Percentiles rank a stretch among this genome's conserved stretches.
Conservation (phyloP, 305 asterid genomes). For the Fraxinus albicans region DNA sequence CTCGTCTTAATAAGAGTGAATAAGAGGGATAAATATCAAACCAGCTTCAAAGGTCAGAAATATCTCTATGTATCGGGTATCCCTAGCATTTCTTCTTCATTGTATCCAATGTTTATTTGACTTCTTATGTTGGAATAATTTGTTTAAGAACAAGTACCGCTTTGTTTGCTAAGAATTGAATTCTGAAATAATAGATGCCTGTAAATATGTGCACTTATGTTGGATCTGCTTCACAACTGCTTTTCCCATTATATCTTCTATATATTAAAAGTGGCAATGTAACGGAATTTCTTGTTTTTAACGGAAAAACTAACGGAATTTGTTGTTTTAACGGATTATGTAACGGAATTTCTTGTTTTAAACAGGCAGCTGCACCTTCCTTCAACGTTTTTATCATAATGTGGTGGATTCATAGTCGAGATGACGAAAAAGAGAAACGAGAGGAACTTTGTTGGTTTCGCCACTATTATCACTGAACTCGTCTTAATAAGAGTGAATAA, state of each 20-base stretch:
- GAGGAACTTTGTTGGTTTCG: slow-evolving; percentile 55
- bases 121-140: not conserved
- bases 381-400: no score
- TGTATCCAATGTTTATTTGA: not conserved
- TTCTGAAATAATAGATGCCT: not conserved
- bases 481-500: not conserved
- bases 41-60: not conserved
- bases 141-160: not conserved
- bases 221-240: not conserved
- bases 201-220: not conserved
- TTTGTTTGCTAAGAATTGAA: not conserved
- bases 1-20: not conserved
- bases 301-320: no score
- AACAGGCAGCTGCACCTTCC: no score
- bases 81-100: not conserved
- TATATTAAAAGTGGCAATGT: no score
- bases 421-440: slow-evolving; percentile 29
- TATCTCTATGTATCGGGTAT: not conserved
- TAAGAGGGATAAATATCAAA: not conserved
- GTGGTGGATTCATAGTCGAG: slow-evolving; percentile 88
- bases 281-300: no score
- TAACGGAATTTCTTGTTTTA: no score
- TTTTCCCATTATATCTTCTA: not conserved
- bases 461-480: slow-evolving; percentile 54
- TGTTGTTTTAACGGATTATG: no score